phyloP scores from a whole-genome alignment of 129 eudicot genomes.

The Artemisia argyi region DNA sequence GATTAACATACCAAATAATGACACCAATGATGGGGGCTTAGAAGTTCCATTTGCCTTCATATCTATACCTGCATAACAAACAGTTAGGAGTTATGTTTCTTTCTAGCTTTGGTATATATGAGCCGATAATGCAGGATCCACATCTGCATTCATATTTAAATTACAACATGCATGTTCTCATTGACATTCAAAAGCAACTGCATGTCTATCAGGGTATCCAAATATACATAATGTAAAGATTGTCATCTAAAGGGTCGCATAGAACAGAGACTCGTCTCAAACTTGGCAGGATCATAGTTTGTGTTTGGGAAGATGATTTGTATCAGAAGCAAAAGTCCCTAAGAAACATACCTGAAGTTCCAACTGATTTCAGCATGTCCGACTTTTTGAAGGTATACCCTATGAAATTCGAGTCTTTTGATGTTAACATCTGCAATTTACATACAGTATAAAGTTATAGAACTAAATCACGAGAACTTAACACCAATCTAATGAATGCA shows the following conservation, averaged over 20 bases:
- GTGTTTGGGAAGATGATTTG: constrained; percentile 5
- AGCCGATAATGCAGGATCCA: neutral
- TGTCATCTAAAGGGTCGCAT: too few species aligned
- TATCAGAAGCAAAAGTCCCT: neutral
- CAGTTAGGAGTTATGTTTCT: constrained; percentile 11
- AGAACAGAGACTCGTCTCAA: too few species aligned
- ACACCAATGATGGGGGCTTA: constrained; percentile 68
- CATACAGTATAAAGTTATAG: neutral
- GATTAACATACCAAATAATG: constrained; percentile 68
- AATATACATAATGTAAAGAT: neutral
- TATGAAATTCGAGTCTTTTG: constrained; percentile 88
- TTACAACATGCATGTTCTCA: neutral
- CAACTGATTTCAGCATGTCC: constrained; percentile 77
- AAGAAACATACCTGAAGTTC: constrained; percentile 64
- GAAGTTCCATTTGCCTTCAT: constrained; percentile 57
- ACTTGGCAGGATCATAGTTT: too few species aligned
- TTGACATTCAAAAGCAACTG: neutral
- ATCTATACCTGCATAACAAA: constrained; percentile 57
- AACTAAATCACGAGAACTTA: constrained; percentile 2
- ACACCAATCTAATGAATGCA: constrained; percentile 2
- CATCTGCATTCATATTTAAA: neutral
- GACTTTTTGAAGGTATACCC: constrained; percentile 91
- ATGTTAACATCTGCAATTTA: constrained; percentile 78
- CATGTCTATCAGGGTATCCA: neutral
- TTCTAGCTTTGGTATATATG: neutral